A percentile compares a stretch with the other conserved stretches of the same genome.
These are phyloP conservation scores for Tuber calosporum DNA, from an alignment of 495 filamentous ascomycete species.

Conservation along the genomic window DNA sequence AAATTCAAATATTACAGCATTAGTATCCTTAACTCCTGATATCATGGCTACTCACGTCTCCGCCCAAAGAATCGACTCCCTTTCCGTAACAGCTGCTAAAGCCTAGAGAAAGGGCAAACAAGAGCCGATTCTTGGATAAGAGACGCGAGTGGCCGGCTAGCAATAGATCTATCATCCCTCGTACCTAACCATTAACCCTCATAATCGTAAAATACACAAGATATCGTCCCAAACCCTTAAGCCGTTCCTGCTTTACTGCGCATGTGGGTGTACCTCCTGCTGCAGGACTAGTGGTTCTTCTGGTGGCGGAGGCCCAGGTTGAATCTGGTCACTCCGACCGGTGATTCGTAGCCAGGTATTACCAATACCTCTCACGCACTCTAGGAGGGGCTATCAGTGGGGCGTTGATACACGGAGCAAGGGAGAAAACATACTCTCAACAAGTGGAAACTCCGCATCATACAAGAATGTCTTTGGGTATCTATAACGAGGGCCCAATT, in stretches of 20 bases:
- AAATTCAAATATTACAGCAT: neutral
- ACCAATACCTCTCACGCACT: neutral
- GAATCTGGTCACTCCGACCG: neutral
- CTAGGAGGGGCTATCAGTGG: neutral
- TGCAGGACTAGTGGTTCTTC: neutral
- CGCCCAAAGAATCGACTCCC: no score
- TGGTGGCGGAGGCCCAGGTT: neutral
- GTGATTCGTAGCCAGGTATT: neutral
- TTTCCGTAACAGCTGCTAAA: no score
- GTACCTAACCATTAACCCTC: neutral
- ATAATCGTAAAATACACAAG: neutral
- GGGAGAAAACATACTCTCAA: neutral
- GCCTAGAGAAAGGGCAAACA: no score
- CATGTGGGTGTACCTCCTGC: neutral
- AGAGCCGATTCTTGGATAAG: no score
- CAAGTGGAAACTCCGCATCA: neutral
- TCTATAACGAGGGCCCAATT: neutral
- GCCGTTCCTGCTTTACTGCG: neutral
- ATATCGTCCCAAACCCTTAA: neutral
- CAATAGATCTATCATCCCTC: neutral
- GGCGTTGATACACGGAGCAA: neutral
- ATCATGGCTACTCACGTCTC: neutral
- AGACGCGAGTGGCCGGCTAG: no score
- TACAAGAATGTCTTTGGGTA: conserved; percentile 3
- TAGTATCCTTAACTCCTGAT: neutral